A percentile compares a stretch with the other conserved stretches of the same genome.
These are phyloP conservation scores for Psilocybe sp. DNA, from an alignment of 768 basidiomycete species.

Conservation along the genomic window DNA sequence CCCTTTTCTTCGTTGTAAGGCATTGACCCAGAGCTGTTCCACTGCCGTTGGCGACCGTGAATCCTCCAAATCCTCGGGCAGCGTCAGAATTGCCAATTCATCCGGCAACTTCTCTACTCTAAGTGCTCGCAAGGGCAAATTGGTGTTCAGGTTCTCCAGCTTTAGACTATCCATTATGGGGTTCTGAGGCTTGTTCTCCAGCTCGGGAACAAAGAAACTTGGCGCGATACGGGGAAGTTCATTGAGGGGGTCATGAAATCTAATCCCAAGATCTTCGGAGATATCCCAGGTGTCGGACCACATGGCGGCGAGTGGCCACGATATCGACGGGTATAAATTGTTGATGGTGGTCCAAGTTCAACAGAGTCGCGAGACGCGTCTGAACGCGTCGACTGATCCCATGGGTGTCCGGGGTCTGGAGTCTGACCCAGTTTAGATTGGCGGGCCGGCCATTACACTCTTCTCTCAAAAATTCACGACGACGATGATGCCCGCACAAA, in stretches of 20 bases:
- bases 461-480: constrained; percentile 45
- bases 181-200: constrained; percentile 74
- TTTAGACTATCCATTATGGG: constrained; percentile 66
- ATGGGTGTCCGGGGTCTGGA: not conserved
- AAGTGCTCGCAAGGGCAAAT: constrained; percentile 11
- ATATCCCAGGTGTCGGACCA: no score
- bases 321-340: no score
- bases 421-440: constrained; percentile 62
- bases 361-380: no score
- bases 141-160: constrained; percentile 18
- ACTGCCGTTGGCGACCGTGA: not conserved
- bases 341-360: no score
- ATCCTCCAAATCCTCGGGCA: constrained; percentile 7
- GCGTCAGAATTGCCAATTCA: constrained; percentile 26
- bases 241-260: constrained; percentile 10
- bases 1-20: constrained; percentile 19
- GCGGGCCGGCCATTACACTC: constrained; percentile 61
- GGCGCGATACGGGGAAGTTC: constrained; percentile 39
- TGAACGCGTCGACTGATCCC: no score
- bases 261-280: no score
- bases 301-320: no score
- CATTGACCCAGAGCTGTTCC: constrained; percentile 17
- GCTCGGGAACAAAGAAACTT: constrained; percentile 59
- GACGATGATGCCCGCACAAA: constrained; percentile 15
- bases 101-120: constrained; percentile 17